These are phyloP conservation scores for Irpex sp. DNA, from an alignment of 1,284 basidiomycete species.

Conservation along the genomic window DNA sequence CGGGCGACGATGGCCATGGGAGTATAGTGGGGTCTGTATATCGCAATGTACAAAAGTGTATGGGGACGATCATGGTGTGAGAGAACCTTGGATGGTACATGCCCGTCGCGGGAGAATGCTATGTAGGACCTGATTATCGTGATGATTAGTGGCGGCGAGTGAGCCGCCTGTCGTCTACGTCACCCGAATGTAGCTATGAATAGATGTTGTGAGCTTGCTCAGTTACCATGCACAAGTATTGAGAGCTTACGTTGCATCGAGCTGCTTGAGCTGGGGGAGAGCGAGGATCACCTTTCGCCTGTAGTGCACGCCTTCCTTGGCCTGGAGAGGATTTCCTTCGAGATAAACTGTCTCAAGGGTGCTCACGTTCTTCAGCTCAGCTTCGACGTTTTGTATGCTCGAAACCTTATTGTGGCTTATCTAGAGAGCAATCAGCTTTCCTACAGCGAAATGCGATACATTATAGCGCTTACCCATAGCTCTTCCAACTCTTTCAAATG, in stretches of 20 bases:
- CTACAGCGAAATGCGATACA: background rate
- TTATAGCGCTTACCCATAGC: slow-evolving; percentile 75
- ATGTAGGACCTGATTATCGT: background rate
- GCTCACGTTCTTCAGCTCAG: slow-evolving; percentile 65
- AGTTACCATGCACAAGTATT: background rate
- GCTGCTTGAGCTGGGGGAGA: slow-evolving; percentile 87
- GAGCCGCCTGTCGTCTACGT: background rate
- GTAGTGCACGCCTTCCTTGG: slow-evolving; percentile 75
- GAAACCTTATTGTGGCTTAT: slow-evolving; percentile 86
- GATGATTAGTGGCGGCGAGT: background rate
- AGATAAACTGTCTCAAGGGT: slow-evolving; percentile 89
- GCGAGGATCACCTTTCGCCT: slow-evolving; percentile 87
- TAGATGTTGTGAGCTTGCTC: background rate
- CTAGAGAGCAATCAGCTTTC: slow-evolving; percentile 38
- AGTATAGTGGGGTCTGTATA: background rate
- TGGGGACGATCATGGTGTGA: background rate
- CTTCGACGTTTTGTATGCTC: slow-evolving; percentile 64
- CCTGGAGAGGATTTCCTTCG: slow-evolving; percentile 92
- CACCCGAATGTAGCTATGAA: slow-evolving; percentile 9
- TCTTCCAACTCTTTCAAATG: slow-evolving; percentile 82
- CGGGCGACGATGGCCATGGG: background rate
- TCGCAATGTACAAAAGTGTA: background rate
- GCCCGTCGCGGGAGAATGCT: background rate
- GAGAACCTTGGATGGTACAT: background rate
- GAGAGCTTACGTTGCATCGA: slow-evolving; percentile 86